These are phyloP conservation scores for Mesembryanthemum crystallinum DNA, from an alignment of 148 eudicot species.

Conservation along the genomic window DNA sequence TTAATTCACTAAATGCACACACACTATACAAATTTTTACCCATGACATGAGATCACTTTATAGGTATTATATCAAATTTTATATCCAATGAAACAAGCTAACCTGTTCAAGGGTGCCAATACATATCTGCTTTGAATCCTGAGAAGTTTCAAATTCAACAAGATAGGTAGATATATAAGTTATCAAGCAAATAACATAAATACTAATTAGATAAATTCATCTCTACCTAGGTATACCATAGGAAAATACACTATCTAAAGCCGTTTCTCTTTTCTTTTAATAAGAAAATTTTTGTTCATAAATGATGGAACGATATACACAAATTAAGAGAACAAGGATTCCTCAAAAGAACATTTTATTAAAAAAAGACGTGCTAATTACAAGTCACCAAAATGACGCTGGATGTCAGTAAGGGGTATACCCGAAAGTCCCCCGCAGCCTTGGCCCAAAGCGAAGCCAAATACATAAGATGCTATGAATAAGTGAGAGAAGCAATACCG, in stretches of 20 bases:
- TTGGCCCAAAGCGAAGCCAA: no score
- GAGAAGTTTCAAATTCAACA: constrained; percentile 7
- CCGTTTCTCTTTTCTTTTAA: background rate
- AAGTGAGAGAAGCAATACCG: constrained; percentile 47
- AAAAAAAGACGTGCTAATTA: no score
- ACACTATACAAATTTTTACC: background rate
- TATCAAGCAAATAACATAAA: background rate
- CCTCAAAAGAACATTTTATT: no score
- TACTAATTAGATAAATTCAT: background rate
- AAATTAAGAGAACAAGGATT: no score
- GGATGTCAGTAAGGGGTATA: no score
- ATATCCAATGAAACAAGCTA: constrained; percentile 15
- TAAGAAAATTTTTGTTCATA: no score
- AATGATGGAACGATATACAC: no score
- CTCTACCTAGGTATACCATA: background rate
- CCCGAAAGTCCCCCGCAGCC: no score
- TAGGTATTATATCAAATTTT: background rate
- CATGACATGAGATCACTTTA: background rate
- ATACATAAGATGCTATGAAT: background rate
- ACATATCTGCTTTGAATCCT: constrained; percentile 73
- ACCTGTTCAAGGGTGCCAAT: constrained; percentile 83
- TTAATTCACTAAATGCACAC: constrained; percentile 27
- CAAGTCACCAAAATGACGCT: no score
- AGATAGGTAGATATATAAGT: background rate
- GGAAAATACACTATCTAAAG: background rate